Evolutionary conservation across 2,329 filamentous ascomycete genomes (phyloP).

Genomic region (Epicoccum sorghinum): DNA sequence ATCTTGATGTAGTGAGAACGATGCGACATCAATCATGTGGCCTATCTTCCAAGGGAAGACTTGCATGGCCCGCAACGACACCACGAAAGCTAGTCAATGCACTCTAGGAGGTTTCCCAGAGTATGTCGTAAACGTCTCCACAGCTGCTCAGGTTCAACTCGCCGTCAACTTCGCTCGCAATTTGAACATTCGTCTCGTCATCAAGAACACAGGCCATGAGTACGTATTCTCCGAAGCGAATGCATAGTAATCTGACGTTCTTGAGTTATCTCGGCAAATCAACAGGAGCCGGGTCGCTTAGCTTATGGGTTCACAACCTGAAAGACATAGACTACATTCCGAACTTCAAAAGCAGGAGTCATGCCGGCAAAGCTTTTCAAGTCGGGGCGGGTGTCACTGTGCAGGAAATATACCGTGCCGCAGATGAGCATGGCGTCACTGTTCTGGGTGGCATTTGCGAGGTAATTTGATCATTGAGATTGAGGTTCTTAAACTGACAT

Average conservation of each 20-base stretch:
- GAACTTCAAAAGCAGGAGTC: conserved; percentile 1
- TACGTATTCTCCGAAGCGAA: too few species aligned
- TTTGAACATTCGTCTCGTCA: conserved; percentile 19
- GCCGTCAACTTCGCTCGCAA: conserved; percentile 17
- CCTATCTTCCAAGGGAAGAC: conserved; percentile 26
- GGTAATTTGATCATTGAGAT: too few species aligned
- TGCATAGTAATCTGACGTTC: too few species aligned
- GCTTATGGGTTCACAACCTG: conserved; percentile 16
- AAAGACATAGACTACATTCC: conserved; percentile 13
- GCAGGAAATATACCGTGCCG: too few species aligned
- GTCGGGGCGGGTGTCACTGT: background rate
- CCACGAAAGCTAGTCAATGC: conserved; percentile 1
- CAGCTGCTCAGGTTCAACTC: conserved; percentile 17
- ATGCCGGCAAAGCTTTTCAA: conserved; percentile 2
- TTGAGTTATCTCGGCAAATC: conserved; percentile 17
- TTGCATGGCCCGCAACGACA: conserved; percentile 18
- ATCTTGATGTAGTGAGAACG: background rate
- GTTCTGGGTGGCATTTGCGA: too few species aligned
- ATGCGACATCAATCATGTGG: conserved; percentile 25
- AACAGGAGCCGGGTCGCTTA: conserved; percentile 10
- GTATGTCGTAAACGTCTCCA: conserved; percentile 16
- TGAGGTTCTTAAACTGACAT: too few species aligned
- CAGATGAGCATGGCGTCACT: too few species aligned
- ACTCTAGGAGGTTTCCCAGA: conserved; percentile 11
- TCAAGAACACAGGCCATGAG: conserved; percentile 23